Base-by-base conservation (phyloP, 2,329 filamentous ascomycete genomes). In the Fusarium tuaranense region DNA sequence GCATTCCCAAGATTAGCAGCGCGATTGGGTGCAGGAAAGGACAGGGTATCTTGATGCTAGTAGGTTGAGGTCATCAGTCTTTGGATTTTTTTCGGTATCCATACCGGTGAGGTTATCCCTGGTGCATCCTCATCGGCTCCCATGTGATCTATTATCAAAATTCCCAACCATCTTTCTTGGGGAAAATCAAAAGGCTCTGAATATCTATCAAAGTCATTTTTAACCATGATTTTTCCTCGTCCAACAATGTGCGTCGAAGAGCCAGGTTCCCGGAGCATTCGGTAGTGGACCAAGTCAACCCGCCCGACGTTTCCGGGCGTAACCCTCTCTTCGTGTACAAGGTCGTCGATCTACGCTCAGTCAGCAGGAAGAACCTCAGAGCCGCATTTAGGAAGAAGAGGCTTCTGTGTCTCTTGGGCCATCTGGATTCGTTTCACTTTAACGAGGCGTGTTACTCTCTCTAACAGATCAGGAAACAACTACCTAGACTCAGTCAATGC, bases 281-380 rank as follows among this genome's bases (percentile, higher is more conserved):
- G 67, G 71, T 27, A 59, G 69, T 72, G 67, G 74, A 65, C 58
- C 70, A 38, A 59, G 25, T 64, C 30, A 36, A 57, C 67, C 76
- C 76, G 76, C 67, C 76, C 76, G 76, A 78, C 71, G 71, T 68
- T 78, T 78, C 76, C 76, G 76, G 76, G 65, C 58, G 39, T 53
- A 60, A 46, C 71, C 59, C 64, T 63, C 27, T 27, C 32, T 34
- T 34, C 66, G 61, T 60, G 34, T 53, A 46, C 53, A 73, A 61
- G 58, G 68, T 66, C 67, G 68, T 66, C 67, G 74, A 73, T 73
- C 70, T 63, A 34, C 59, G 46, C 39, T 34, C 46, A 25, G 65
- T 51, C 65, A 66, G 61, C 62, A 67, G 63, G 69, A 53, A 64
- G 61, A 66, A 67, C 61, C 39, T 48, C 51, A 51, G 51, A 53